Percentiles rank a stretch among this genome's conserved stretches.
Evolutionary conservation across 2,329 filamentous ascomycete species (phyloP).

Genomic region (Fusarium domesticum): DNA sequence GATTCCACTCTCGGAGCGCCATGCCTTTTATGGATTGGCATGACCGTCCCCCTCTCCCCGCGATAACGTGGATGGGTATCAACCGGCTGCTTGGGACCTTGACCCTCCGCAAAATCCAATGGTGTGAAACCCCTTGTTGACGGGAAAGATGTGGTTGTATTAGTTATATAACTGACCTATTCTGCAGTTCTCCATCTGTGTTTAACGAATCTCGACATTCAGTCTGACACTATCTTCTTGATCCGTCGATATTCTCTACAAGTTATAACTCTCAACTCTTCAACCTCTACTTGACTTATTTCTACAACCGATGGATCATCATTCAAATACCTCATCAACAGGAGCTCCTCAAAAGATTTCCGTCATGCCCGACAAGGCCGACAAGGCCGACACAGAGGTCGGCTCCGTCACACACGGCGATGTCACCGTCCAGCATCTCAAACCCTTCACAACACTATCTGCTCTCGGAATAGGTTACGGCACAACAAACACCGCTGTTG

Average conservation of each 20-base stretch:
- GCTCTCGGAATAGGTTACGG: slow-evolving; percentile 28
- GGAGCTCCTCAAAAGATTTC: background rate
- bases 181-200: no score
- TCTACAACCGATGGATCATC: background rate
- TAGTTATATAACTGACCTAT: no score
- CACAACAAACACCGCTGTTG: slow-evolving; percentile 26
- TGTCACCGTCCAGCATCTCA: slow-evolving; percentile 30
- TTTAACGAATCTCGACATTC: no score
- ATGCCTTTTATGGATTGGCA: background rate
- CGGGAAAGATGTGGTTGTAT: no score
- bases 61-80: background rate
- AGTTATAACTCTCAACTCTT: no score
- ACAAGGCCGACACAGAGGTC: background rate
- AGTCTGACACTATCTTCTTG: no score
- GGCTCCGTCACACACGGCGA: slow-evolving; percentile 13
- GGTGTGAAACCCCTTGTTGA: no score
- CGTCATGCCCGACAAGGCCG: slow-evolving; percentile 2
- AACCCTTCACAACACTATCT: slow-evolving; percentile 29
- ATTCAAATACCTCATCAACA: background rate
- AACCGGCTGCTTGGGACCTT: no score
- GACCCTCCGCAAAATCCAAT: no score
- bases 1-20: background rate
- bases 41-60: background rate
- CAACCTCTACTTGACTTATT: no score
- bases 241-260: no score